A percentile compares a stretch with the other conserved stretches of the same genome.
phyloP scores from a whole-genome alignment of 305 asterid species.

The Solanum hybrid region DNA sequence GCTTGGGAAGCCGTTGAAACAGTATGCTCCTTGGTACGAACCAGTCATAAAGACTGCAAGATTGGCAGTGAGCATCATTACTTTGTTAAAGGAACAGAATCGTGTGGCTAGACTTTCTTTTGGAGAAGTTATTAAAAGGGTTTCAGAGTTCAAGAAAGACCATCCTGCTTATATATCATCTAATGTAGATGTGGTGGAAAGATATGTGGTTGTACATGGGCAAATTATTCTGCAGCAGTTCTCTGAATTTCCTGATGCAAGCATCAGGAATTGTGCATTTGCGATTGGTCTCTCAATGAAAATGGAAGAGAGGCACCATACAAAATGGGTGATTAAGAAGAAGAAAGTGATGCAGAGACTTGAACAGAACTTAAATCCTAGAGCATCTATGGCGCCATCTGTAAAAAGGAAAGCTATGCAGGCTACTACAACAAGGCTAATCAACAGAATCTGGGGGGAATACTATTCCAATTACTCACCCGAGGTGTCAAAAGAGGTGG shows the following conservation, averaged over 20 bases:
- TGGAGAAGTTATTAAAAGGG: constrained; percentile 64
- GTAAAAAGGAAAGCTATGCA: constrained; percentile 85
- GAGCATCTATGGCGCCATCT: constrained; percentile 69
- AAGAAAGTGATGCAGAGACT: constrained; percentile 52
- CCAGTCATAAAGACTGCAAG: constrained; percentile 74
- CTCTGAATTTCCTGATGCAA: constrained; percentile 73
- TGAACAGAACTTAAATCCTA: constrained; percentile 63
- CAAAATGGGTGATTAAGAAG: constrained; percentile 90
- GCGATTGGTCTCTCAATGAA: constrained; percentile 57
- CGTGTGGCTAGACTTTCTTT: constrained; percentile 82
- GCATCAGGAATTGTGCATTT: constrained; percentile 60
- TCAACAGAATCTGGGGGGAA: constrained; percentile 89
- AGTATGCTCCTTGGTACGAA: constrained; percentile 87
- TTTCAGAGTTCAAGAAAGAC: constrained; percentile 46
- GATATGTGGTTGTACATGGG: constrained; percentile 87
- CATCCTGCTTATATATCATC: constrained; percentile 74
- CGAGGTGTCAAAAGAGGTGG: constrained; percentile 41
- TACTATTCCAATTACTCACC: constrained; percentile 78
- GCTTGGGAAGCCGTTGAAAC: constrained; percentile 89
- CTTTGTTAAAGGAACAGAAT: constrained; percentile 70
- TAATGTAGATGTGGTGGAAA: constrained; percentile 54
- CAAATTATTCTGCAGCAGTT: constrained; percentile 93
- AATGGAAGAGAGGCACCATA: constrained; percentile 93
- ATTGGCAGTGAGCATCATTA: constrained; percentile 66
- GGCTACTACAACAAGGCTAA: constrained; percentile 85